Percentiles rank a stretch among this genome's conserved stretches.
These are phyloP conservation scores for Carex parvula DNA, from an alignment of 176 grass and related monocot species.

Conservation along the genomic window DNA sequence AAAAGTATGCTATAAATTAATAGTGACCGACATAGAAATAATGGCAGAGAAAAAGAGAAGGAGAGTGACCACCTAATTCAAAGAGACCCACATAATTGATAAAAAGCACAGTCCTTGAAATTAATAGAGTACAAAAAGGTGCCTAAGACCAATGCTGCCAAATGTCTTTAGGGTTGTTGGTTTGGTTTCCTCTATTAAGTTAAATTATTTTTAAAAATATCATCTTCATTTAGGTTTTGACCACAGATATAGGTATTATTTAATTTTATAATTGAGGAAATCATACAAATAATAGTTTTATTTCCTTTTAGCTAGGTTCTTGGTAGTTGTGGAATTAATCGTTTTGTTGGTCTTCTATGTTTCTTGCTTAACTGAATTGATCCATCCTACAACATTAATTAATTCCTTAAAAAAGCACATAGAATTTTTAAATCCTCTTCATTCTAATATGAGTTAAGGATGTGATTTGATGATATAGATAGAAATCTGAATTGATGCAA, in stretches of 20 bases:
- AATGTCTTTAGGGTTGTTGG: conserved; percentile 8
- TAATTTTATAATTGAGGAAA: background rate
- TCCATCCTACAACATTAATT: background rate
- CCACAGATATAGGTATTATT: background rate
- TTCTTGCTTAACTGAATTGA: background rate
- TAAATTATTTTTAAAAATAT: background rate
- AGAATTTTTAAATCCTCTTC: background rate
- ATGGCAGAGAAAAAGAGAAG: background rate
- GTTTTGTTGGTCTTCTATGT: background rate
- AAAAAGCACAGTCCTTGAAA: background rate
- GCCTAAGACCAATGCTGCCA: background rate
- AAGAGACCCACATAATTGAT: background rate
- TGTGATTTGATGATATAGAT: background rate
- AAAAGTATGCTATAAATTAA: background rate
- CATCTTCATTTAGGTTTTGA: background rate
- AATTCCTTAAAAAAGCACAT: background rate
- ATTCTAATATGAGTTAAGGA: background rate
- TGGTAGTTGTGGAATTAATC: background rate
- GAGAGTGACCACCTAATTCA: background rate
- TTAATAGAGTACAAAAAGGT: conserved; percentile 14
- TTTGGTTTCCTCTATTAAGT: background rate
- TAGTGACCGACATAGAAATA: background rate
- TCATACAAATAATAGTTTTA: background rate
- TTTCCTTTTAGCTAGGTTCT: background rate
- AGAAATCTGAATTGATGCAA: background rate